Evolutionary conservation across 2,329 filamentous ascomycete genomes (phyloP).

Genomic region (Apiospora saccharicola): DNA sequence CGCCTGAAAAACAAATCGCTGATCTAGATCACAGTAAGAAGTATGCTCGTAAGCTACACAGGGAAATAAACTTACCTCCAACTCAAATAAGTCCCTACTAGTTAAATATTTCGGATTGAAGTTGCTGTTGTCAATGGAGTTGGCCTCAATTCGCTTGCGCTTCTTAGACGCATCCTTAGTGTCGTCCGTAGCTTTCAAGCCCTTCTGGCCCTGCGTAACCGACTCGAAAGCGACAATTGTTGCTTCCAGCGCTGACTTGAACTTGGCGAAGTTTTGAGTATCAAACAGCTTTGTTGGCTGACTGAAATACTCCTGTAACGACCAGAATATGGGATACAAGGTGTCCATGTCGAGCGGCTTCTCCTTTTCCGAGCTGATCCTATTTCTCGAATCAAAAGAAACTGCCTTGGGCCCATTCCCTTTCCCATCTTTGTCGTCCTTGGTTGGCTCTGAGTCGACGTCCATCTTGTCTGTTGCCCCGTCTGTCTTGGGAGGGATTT

Average conservation of each 20-base stretch:
- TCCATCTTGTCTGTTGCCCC: conserved; percentile 66
- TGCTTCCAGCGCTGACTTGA: conserved; percentile 78
- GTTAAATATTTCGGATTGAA: conserved; percentile 99
- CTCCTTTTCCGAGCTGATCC: conserved; percentile 54
- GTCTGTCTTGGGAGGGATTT: conserved; percentile 49
- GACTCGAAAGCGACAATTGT: conserved; percentile 64
- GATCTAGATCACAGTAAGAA: conserved; percentile 91
- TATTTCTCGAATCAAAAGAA: conserved; percentile 53
- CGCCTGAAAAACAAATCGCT: conserved; percentile 93
- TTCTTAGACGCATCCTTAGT: conserved; percentile 68
- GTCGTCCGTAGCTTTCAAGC: conserved; percentile 66
- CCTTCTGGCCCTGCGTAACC: conserved; percentile 57
- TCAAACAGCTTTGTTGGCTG: conserved; percentile 87
- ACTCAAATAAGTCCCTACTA: conserved; percentile 93
- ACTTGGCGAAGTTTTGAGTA: conserved; percentile 74
- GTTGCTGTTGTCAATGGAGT: conserved; percentile 65
- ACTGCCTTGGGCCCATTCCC: conserved; percentile 52
- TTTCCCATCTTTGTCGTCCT: conserved; percentile 43
- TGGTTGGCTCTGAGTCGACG: conserved; percentile 58
- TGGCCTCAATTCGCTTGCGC: conserved; percentile 71
- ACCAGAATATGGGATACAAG: conserved; percentile 94
- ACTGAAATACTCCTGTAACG: conserved; percentile 89
- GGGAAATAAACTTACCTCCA: conserved; percentile 71
- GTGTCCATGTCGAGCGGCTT: conserved; percentile 70
- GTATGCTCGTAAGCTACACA: not conserved